phyloP scores from a whole-genome alignment of 768 basidiomycete species.

The Lactarius tabidus region DNA sequence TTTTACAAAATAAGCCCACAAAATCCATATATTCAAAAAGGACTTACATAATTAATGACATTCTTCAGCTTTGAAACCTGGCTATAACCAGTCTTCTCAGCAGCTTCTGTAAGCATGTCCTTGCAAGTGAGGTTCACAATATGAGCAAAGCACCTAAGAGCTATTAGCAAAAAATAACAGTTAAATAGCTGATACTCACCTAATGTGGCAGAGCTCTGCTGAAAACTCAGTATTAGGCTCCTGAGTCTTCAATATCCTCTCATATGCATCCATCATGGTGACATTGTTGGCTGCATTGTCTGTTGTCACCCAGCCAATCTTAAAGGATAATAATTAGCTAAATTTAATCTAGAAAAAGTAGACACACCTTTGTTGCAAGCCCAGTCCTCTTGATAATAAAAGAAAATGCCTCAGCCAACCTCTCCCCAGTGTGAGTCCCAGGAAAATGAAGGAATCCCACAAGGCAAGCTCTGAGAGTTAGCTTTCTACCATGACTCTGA shows the following conservation, averaged over 20 bases:
- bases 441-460: neutral
- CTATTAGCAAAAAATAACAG: neutral
- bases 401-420: neutral
- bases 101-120: neutral
- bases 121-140: slow-evolving; percentile 3
- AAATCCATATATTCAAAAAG: neutral
- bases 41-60: neutral
- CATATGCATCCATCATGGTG: neutral
- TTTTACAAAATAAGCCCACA: neutral
- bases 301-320: neutral
- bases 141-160: slow-evolving; percentile 5
- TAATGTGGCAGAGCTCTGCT: neutral
- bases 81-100: neutral
- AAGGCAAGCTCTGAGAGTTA: neutral
- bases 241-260: neutral
- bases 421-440: slow-evolving; percentile 1
- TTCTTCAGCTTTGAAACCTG: neutral
- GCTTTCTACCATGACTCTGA: neutral
- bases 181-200: neutral
- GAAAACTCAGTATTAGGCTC: neutral
- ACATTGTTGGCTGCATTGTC: slow-evolving; percentile 5
- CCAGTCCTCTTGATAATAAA: neutral
- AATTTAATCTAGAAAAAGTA: neutral
- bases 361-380: neutral
- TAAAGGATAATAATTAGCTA: neutral